Conservation (phyloP, 139 green algal species). For the Chlamydomonas asymmetrica region DNA sequence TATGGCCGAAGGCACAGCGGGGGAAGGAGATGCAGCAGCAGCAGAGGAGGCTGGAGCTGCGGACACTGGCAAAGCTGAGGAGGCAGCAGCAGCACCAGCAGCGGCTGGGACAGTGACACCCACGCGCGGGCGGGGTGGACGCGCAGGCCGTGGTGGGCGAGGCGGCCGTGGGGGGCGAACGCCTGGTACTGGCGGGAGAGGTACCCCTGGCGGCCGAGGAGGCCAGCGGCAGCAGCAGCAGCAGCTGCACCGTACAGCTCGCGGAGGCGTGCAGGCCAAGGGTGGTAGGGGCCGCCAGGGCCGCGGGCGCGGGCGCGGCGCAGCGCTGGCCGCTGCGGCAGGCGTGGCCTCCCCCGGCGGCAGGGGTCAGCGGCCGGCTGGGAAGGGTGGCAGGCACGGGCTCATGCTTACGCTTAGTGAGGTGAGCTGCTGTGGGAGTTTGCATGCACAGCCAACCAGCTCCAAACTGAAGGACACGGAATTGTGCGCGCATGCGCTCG, state of each 20-base stretch:
- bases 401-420: slow-evolving; percentile 32
- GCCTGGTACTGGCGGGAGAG: background rate
- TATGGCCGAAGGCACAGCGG: background rate
- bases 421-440: too few relatives aligned
- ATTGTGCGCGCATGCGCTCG: too few relatives aligned
- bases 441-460: too few relatives aligned
- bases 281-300: too few relatives aligned
- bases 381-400: too few relatives aligned
- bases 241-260: background rate
- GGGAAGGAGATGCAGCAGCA: background rate
- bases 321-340: too few relatives aligned
- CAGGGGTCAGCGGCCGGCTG: too few relatives aligned
- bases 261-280: too few relatives aligned
- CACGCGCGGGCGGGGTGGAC: background rate
- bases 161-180: slow-evolving; percentile 3
- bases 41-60: slow-evolving; percentile 1
- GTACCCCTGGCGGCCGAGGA: background rate
- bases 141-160: background rate
- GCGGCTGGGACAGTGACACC: background rate
- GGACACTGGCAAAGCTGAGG: background rate
- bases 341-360: too few relatives aligned
- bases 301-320: too few relatives aligned
- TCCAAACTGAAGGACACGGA: too few relatives aligned
- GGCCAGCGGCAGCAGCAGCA: slow-evolving; percentile 5
- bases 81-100: slow-evolving; percentile 19